phyloP scores from a whole-genome alignment of 345 rosid species.

The Eucalyptus marginata region DNA sequence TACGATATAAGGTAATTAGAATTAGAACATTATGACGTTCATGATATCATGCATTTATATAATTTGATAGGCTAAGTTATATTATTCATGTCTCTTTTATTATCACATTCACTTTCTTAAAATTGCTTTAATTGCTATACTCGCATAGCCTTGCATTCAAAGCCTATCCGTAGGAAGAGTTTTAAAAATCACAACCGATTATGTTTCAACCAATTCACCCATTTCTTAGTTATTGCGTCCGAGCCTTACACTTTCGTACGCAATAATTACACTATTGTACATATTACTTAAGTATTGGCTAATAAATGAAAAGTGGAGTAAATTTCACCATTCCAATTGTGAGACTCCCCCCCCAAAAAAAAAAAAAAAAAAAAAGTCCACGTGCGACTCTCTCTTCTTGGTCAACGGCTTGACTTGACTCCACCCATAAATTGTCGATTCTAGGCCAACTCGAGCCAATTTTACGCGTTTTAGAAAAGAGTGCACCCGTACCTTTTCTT shows the following conservation, averaged over 20 bases:
- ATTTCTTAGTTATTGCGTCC: neutral
- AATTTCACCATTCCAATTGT: neutral
- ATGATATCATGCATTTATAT: too few relatives aligned
- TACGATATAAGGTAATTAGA: too few relatives aligned
- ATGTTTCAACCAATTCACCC: neutral
- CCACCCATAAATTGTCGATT: neutral
- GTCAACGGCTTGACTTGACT: neutral
- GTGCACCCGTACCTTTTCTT: neutral
- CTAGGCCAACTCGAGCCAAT: accelerated
- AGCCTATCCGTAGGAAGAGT: neutral
- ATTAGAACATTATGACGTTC: too few relatives aligned
- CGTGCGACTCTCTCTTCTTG: neutral
- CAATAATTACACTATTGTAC: neutral
- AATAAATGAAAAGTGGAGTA: too few relatives aligned
- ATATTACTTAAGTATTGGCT: neutral
- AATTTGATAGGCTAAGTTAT: too few relatives aligned
- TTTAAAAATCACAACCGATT: neutral
- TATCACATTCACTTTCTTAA: neutral
- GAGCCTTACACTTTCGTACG: neutral
- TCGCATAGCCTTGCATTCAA: neutral
- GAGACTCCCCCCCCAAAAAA: neutral
- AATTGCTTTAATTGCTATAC: accelerated
- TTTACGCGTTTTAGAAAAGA: neutral
- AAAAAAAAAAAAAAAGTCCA: neutral
- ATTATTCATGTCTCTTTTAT: neutral